Evolutionary conservation across 306 rosid genomes (phyloP), one percentile per base, ranked within the genome.

Genomic region (Cucurbita maxima): DNA sequence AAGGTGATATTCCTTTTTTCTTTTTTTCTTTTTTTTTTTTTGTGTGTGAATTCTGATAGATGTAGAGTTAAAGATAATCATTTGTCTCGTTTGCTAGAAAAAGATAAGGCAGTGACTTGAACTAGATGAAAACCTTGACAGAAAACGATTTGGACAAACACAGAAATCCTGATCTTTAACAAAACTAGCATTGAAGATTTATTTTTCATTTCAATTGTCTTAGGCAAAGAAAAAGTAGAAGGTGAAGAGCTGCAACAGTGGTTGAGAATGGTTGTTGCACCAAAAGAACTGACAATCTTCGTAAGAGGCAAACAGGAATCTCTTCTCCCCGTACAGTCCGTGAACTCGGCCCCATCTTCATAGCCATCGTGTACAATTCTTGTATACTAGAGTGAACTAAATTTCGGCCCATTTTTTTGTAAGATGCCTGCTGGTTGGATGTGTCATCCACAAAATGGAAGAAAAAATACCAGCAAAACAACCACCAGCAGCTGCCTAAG

Each of bases 221-320:
- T 89, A 92, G 98, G 86, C 72, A 92, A 85, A 56, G 98, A 92
- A 85, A 92, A 90, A 81, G 93, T 90, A 22, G 96, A 90, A 86
- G 98, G 98, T 34, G 91, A 88, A 72, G 98, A 92, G 82, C 86
- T 92, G 70, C 96, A 88, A 16, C 74, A 87, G 74, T 92, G 98
- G 98, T 75, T 92, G 85, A 87, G 84, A 82, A 43, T 79, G 84
- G 98, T 92, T 64, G 96, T 92, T 80, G 91, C 96, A 5, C 98
- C 98, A 11, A 75, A 86, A 54, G 98, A 92, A 81, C 84, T 92
- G 77, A 76, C 85, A 15, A 20, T 77, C 45, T 92, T 92, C 59
- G 22, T 90, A 80, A 69, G 76, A 75, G 96, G 91, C 79, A 78
- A 83, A 69, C 88, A 84, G 79, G 78, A 79, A 77, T 73, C 87